A percentile compares a stretch with the other conserved stretches of the same genome.
phyloP scores from a whole-genome alignment of 2,329 filamentous ascomycete species.

The Aspergillus carbonarius region DNA sequence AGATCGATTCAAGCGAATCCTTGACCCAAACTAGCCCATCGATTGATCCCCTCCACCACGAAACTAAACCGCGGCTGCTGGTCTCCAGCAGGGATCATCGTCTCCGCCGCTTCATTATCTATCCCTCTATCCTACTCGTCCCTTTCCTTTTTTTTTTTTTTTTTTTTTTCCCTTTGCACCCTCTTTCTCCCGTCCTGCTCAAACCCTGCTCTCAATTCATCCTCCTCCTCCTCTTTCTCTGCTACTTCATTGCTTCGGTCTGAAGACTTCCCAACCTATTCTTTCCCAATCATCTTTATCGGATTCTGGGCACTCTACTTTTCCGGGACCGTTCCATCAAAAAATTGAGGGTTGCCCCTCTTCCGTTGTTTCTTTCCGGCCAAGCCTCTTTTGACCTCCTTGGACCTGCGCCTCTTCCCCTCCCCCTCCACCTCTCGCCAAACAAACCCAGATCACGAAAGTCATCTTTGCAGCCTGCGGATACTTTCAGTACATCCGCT shows the following conservation, averaged over 20 bases:
- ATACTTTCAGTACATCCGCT: conserved; percentile 11
- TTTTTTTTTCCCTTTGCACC: conserved; percentile 1
- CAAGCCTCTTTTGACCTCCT: conserved; percentile 20
- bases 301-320: not conserved
- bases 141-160: conserved; percentile 3
- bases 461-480: conserved; percentile 10
- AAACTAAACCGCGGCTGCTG: conserved; percentile 15
- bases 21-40: not conserved
- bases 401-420: conserved; percentile 11
- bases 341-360: conserved; percentile 18
- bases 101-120: conserved; percentile 12
- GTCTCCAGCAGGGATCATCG: conserved; percentile 19
- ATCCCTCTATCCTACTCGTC: conserved; percentile 5
- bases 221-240: not conserved
- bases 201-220: not conserved
- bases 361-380: conserved; percentile 31
- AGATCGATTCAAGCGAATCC: not conserved
- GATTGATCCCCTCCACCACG: not conserved
- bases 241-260: not conserved
- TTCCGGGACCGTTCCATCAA: not conserved
- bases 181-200: not conserved
- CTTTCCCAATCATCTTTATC: not conserved
- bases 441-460: conserved; percentile 13
- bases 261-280: not conserved
- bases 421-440: conserved; percentile 6